Evolutionary conservation across 345 rosid species (phyloP).

Genomic region (Hibiscus mutabilis): DNA sequence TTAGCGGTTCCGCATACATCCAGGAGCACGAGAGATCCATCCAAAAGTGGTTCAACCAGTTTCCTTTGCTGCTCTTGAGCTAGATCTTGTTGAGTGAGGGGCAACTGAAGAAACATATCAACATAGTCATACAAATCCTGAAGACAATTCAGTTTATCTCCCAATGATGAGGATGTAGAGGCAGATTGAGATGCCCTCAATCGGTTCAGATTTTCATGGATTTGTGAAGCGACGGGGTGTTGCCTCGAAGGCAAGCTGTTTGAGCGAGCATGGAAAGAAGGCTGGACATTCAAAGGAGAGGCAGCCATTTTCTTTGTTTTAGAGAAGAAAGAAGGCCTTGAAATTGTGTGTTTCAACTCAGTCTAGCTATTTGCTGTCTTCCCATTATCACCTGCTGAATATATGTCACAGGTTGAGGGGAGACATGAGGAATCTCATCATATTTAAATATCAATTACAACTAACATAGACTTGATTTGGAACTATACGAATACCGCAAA

Average conservation of each 20-base stretch:
- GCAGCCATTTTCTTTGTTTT: conserved; percentile 6
- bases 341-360: neutral
- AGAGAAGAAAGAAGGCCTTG: neutral
- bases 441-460: neutral
- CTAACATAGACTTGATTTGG: neutral
- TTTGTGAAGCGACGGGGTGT: conserved; percentile 27
- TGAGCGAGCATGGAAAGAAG: conserved; percentile 29
- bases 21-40: conserved; percentile 25
- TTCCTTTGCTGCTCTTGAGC: conserved; percentile 16
- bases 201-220: conserved; percentile 23
- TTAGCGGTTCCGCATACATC: conserved; percentile 22
- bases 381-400: neutral
- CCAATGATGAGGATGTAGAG: conserved; percentile 19
- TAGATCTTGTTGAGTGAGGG: conserved; percentile 19
- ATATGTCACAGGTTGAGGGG: neutral
- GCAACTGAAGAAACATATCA: conserved; percentile 24
- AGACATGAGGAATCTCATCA: conserved; percentile 8
- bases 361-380: neutral
- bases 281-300: neutral
- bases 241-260: conserved; percentile 32
- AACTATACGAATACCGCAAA: neutral
- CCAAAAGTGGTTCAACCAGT: conserved; percentile 19
- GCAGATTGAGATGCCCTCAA: conserved; percentile 19
- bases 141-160: conserved; percentile 18
- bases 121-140: conserved; percentile 29